These are phyloP conservation scores for Colletotrichum eremochloae DNA, from an alignment of 2,329 filamentous ascomycete genomes.

Conservation along the genomic window DNA sequence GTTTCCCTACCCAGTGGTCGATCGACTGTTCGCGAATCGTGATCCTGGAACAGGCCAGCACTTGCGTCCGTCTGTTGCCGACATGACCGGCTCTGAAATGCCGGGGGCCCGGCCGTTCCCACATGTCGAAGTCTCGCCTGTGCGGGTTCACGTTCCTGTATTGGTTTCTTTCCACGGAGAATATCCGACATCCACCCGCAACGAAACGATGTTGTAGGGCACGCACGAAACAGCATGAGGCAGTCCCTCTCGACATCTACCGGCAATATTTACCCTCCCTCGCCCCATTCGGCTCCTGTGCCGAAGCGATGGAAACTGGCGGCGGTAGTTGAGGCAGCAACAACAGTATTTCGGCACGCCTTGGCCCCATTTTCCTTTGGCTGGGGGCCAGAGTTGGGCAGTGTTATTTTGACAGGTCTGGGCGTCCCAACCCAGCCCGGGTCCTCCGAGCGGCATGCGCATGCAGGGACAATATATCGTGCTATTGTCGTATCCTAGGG, in stretches of 20 bases:
- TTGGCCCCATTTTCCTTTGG: background rate
- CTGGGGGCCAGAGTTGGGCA: background rate
- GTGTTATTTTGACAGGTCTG: constrained; percentile 31
- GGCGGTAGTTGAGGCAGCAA: background rate
- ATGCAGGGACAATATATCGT: background rate
- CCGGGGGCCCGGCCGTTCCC: constrained; percentile 5
- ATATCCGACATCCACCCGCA: constrained; percentile 10
- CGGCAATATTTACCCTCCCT: constrained; percentile 6
- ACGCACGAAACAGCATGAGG: constrained; percentile 28
- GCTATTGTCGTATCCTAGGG: background rate
- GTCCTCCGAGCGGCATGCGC: background rate
- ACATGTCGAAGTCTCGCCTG: constrained; percentile 15
- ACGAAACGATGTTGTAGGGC: constrained; percentile 16
- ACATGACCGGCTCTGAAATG: constrained; percentile 2
- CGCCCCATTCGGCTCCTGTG: background rate
- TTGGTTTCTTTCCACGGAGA: constrained; percentile 12
- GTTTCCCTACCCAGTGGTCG: background rate
- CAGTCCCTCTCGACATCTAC: constrained; percentile 11
- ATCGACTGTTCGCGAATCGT: constrained; percentile 6
- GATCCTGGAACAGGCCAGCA: background rate
- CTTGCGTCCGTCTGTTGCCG: background rate
- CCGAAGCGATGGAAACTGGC: background rate
- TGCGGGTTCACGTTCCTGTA: constrained; percentile 2
- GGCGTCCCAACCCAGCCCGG: constrained; percentile 20
- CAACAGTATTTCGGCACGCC: background rate